Conservation (phyloP, 371 early-diverging fungal genomes). For the Mucor circinelloides region DNA sequence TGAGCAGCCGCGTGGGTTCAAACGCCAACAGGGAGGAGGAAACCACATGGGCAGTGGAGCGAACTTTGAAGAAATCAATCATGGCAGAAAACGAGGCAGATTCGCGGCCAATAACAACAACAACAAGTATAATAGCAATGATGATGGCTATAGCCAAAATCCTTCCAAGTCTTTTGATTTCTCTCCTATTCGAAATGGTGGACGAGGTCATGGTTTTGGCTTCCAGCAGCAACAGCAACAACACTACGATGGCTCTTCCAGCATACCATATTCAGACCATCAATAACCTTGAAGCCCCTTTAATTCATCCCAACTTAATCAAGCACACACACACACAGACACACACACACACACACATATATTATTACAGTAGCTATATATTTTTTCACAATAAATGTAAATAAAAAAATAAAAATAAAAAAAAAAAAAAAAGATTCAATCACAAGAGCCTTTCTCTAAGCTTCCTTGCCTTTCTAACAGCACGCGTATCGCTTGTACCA, state of each 20-base stretch:
- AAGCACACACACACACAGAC: no score
- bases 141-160: not conserved
- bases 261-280: slow-evolving; percentile 8
- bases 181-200: not conserved
- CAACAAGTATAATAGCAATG: not conserved
- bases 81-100: slow-evolving; percentile 9
- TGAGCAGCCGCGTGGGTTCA: slow-evolving; percentile 2
- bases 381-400: no score
- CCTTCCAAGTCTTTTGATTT: not conserved
- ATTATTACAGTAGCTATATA: no score
- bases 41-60: not conserved
- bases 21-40: slow-evolving; percentile 3
- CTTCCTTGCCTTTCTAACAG: slow-evolving; percentile 27
- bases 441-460: slow-evolving; percentile 18
- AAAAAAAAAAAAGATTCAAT: no score
- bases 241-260: not conserved
- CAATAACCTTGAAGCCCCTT: not conserved
- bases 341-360: no score
- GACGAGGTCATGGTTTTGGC: slow-evolving; percentile 1
- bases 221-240: slow-evolving; percentile 9
- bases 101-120: not conserved
- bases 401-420: no score
- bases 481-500: slow-evolving; percentile 14
- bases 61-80: slow-evolving; percentile 10
- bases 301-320: no score